Evolutionary conservation across 2,329 filamentous ascomycete species (phyloP), one percentile per base, ranked within the genome.

Genomic region (Aspergillus aculeatinus): DNA sequence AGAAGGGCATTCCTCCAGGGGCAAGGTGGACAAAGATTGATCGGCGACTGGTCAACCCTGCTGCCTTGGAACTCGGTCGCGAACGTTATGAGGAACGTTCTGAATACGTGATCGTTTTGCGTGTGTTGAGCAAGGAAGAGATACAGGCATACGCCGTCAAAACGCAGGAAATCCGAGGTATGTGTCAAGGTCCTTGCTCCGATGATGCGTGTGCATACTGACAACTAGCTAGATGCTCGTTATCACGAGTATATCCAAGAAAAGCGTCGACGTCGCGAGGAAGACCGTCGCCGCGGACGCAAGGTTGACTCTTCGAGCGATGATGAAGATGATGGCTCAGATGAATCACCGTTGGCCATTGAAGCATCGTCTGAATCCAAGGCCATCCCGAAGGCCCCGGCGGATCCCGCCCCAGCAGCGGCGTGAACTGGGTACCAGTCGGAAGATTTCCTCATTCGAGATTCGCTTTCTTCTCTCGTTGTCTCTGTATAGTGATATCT

Each of bases 11-110:
- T 33, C 90, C 90, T 0, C 78, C 87, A 0, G 90, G 89, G 59
- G 93, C 93, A 35, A 86, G 92, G 57, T 97, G 93, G 93, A 97
- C 93, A 51, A 96, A 95, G 79, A 93, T 98, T 71, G 91, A 89
- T 72, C 87, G 93, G 59, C 87, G 89, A 66, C 84, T 96, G 58
- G 93, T 98, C 68, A 97, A 96, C 67, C 92, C 93, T 0, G 90
- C 94, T 67, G 92, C 93, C 0, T 79, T 98, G 51, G 89, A 91
- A 60, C 84, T 90, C 62, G 90, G 90, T n/a, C 90, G 95, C 68
- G 93, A 97, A 78, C 84, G 94, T 31, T 98, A 90, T 67, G 94
- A 98, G 76, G 90, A 96, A 68, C 86, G 92, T n/a, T 86, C 92
- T 61, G 92, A 96, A 70, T 96, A 92, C 74, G 92, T 98, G 60